Evolutionary conservation across 441 rosid species (phyloP).

Genomic region (Syzygium syzygioides): DNA sequence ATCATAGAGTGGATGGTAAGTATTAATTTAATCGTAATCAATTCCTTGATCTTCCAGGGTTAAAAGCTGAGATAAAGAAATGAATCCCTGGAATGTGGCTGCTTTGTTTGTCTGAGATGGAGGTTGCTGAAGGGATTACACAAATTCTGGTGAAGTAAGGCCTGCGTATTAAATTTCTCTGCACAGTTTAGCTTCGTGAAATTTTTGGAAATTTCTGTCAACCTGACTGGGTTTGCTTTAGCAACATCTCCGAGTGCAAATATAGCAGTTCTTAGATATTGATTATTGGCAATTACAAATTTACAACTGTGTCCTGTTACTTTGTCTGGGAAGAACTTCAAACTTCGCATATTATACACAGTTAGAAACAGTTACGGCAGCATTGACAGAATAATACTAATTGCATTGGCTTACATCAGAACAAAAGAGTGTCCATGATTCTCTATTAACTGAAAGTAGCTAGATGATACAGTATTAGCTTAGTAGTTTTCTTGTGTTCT

Average conservation of each 20-base stretch:
- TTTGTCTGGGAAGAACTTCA: neutral
- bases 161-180: neutral
- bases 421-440: neutral
- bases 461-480: neutral
- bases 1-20: neutral
- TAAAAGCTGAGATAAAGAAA: conserved; percentile 21
- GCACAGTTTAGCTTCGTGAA: conserved; percentile 4
- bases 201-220: conserved; percentile 6
- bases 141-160: neutral
- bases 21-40: neutral
- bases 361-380: neutral
- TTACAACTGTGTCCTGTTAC: neutral
- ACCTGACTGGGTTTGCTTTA: neutral
- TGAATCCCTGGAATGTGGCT: neutral
- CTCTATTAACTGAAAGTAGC: neutral
- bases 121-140: neutral
- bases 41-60: conserved; percentile 19
- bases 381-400: neutral
- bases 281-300: neutral
- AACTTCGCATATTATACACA: neutral
- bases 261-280: neutral
- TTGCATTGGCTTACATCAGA: neutral
- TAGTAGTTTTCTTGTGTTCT: neutral
- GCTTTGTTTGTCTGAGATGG: neutral
- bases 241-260: neutral